Conservation (phyloP, 495 filamentous ascomycete species). For the Penicillium nucicola region DNA sequence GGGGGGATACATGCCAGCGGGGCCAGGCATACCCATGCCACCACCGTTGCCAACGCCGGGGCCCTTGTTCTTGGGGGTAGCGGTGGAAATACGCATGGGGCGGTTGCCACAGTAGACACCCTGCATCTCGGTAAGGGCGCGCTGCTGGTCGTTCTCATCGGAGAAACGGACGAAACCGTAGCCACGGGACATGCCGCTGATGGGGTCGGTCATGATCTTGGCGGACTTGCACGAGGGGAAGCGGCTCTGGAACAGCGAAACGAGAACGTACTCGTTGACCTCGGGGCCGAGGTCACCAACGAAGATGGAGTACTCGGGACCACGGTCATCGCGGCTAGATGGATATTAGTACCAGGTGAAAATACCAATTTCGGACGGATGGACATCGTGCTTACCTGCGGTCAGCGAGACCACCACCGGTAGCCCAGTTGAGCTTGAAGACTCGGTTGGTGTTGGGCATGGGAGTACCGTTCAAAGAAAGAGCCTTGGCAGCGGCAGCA, state of each 20-base stretch:
- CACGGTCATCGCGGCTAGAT: conserved; percentile 82
- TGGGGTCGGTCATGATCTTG: conserved; percentile 99
- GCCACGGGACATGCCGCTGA: conserved; percentile 94
- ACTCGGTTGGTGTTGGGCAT: conserved; percentile 93
- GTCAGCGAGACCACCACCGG: conserved; percentile 91
- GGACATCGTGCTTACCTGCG: conserved; percentile 60
- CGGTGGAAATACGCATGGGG: conserved; percentile 97
- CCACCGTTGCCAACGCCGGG: conserved; percentile 56
- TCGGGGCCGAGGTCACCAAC: conserved; percentile 97
- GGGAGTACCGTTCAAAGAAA: conserved; percentile 80
- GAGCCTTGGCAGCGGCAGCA: conserved; percentile 84
- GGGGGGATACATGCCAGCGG: conserved; percentile 52
- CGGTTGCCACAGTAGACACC: conserved; percentile 99
- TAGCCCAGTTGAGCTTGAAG: conserved; percentile 99
- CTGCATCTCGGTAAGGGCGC: conserved; percentile 95
- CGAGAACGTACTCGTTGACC: conserved; percentile 97
- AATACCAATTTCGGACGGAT: background rate
- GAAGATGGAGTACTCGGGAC: conserved; percentile 95
- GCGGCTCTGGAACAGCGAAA: conserved; percentile 92
- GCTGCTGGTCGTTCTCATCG: conserved; percentile 91
- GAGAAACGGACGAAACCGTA: conserved; percentile 98
- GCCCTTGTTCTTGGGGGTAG: conserved; percentile 93
- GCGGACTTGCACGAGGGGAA: conserved; percentile 98
- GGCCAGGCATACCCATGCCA: conserved; percentile 52
- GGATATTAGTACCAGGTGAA: background rate